Base-by-base conservation (phyloP, 129 eudicot genomes). In the Flaveria brownii region DNA sequence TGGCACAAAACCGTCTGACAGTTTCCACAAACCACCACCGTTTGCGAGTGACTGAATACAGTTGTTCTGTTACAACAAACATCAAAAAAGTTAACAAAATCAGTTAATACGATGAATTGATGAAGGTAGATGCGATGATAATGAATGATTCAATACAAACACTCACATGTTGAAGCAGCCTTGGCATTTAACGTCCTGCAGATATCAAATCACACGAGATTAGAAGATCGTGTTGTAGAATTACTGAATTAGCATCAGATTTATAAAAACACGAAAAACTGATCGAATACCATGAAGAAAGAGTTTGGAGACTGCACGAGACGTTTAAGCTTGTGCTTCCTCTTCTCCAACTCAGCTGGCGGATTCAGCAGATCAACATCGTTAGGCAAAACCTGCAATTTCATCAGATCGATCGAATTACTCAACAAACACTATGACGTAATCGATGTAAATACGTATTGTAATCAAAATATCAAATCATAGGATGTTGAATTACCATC, bases 301-400 rank as follows among this genome's bases (percentile, higher is more conserved):
- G 83, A 79, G 83, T 79, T 79, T 23, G 92, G 92, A 20, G 92
- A 82, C 9, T 83, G 89, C 0, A 87, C 89, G 33, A 87, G 85
- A 60, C 92, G 89, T 69, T 87, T 85, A 36, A 87, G 87, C 80
- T 87, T 87, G 70, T 87, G 92, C 84, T 87, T 87, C 82, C 87
- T 87, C 81, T 85, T 87, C 86, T 88, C 92, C 26, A 83, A 16
- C 78, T 88, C 86, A 36, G 83, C 88, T 26, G 92, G 86, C 5
- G 92, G 92, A 74, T 88, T 81, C 10, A 88, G 77, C 80, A 88
- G 77, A 81, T 80, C 84, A 55, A 80, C 84, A 63, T 80, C 84
- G 72, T 80, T 80, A 66, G 84, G 80, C 70, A 80, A 68, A 80
- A 70, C 72, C 80, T 80, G 79, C 10, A 25, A n/a, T 43, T 6